Conservation (phyloP, 2,329 filamentous ascomycete species). For the Stenocarpella maydis region DNA sequence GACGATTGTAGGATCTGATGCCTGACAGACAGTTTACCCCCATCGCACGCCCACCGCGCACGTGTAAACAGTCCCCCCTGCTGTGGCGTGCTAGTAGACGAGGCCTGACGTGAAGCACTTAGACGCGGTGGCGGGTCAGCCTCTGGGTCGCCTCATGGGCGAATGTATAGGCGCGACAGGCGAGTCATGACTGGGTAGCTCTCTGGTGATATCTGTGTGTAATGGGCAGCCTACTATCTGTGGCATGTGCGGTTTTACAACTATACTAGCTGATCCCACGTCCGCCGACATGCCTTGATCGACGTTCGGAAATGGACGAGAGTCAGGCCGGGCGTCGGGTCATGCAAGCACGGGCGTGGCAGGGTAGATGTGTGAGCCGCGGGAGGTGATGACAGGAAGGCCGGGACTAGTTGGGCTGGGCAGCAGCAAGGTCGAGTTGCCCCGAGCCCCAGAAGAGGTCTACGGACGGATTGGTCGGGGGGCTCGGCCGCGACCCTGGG, state of each 20-base stretch:
- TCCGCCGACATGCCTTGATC: not conserved
- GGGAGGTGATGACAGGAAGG: conserved; percentile 12
- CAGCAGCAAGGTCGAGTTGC: not conserved
- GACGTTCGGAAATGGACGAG: not conserved
- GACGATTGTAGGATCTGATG: conserved; percentile 15
- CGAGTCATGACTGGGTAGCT: conserved; percentile 13
- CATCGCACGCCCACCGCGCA: no score
- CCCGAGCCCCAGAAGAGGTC: conserved; percentile 4
- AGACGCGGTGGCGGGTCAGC: conserved; percentile 16
- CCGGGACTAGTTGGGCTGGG: conserved; percentile 12
- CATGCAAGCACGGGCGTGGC: conserved; percentile 17
- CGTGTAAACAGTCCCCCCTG: not conserved
- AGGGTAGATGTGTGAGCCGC: conserved; percentile 2
- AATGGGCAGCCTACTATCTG: conserved; percentile 10
- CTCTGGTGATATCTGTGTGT: not conserved
- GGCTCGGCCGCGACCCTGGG: conserved; percentile 3
- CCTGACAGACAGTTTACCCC: conserved; percentile 1
- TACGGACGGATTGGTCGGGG: not conserved
- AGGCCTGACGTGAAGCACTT: not conserved
- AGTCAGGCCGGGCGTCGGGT: conserved; percentile 16
- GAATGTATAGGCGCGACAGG: not conserved
- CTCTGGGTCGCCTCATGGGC: not conserved
- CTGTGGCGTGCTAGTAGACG: not conserved
- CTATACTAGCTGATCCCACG: not conserved
- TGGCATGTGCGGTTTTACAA: not conserved